phyloP scores from a whole-genome alignment of 345 rosid species.

The Acer saccharum region DNA sequence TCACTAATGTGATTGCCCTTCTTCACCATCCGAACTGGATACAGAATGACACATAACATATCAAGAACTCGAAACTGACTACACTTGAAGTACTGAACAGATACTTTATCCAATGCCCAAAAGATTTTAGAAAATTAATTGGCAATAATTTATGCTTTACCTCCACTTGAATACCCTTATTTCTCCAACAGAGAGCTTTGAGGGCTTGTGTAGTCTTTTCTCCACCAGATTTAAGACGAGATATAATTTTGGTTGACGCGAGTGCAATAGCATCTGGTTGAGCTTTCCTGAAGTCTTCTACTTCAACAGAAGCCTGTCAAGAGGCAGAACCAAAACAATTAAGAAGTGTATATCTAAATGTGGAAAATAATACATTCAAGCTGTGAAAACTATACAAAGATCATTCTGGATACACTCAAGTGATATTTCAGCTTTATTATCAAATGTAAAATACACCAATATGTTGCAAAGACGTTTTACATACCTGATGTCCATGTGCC shows the following conservation, averaged over 20 bases:
- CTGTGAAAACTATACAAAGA: not conserved
- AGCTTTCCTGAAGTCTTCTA: slow-evolving; percentile 76
- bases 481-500: slow-evolving; percentile 79
- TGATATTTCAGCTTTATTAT: too few species aligned
- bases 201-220: slow-evolving; percentile 67
- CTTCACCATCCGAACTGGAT: too few species aligned
- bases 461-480: slow-evolving; percentile 18
- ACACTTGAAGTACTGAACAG: not conserved
- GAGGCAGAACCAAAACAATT: slow-evolving; percentile 27
- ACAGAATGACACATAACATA: too few species aligned
- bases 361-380: not conserved
- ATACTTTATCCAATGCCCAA: not conserved
- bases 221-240: slow-evolving; percentile 69
- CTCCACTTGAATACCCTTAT: slow-evolving; percentile 86
- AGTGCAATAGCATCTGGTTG: slow-evolving; percentile 83
- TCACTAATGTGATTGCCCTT: too few species aligned
- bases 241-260: slow-evolving; percentile 62
- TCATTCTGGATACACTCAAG: not conserved
- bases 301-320: slow-evolving; percentile 63
- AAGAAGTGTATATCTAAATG: not conserved
- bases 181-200: slow-evolving; percentile 77
- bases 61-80: not conserved
- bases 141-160: slow-evolving; percentile 37
- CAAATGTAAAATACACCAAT: not conserved
- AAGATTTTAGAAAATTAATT: slow-evolving; percentile 11